Conservation (phyloP, 805 yeast genomes). For the Yarrowia sp. region DNA sequence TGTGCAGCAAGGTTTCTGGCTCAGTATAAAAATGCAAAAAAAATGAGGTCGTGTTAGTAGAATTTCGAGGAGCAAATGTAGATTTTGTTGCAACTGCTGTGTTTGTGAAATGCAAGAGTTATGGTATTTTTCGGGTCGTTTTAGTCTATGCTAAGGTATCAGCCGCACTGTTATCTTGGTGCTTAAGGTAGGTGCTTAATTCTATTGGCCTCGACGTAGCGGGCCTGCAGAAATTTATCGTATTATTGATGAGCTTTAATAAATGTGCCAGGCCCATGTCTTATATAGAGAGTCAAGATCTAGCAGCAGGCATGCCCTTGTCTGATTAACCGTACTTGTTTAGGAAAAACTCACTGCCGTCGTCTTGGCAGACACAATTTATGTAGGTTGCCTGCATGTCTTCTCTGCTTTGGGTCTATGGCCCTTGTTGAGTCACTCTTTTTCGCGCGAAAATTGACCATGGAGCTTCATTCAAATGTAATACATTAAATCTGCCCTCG, state of each 20-base stretch:
- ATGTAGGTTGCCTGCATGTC: neutral
- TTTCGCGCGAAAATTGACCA: neutral
- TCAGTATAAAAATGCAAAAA: neutral
- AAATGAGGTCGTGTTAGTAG: too few species aligned
- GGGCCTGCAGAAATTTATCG: neutral
- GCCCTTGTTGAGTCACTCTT: slow-evolving; percentile 1
- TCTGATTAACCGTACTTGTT: neutral
- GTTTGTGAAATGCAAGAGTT: neutral
- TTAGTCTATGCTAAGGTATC: slow-evolving; percentile 9
- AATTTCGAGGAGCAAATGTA: neutral
- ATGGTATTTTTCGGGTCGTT: neutral
- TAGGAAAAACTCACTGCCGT: neutral
- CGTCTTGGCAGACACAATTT: neutral
- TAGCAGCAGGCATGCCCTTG: neutral
- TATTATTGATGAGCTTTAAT: too few species aligned
- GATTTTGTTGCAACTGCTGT: neutral
- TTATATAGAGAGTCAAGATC: neutral
- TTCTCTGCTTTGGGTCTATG: neutral
- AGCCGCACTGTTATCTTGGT: slow-evolving; percentile 12
- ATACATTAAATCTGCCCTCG: neutral
- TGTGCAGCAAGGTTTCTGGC: neutral
- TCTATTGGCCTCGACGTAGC: neutral
- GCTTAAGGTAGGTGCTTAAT: neutral
- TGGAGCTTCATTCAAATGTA: neutral
- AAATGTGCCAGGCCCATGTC: neutral